Evolutionary conservation across 2,329 filamentous ascomycete species (phyloP), one percentile per base, ranked within the genome.

Genomic region (Periconia sp.): DNA sequence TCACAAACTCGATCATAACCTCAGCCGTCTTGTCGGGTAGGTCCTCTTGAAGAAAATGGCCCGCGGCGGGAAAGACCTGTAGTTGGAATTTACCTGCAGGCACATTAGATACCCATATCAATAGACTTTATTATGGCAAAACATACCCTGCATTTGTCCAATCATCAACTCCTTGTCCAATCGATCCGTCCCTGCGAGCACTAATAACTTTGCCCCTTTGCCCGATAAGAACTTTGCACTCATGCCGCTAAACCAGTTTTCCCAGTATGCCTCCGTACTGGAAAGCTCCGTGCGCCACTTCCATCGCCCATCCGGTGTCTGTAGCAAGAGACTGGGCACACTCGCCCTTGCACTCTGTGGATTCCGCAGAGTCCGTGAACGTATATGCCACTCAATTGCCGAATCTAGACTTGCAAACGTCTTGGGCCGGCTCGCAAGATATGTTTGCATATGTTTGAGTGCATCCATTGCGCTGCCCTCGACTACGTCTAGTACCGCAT

Each of bases 41-140:
- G 68, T 99, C 94, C 69, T 99, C 94, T 54, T 99, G 94, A 42
- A 99, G 84, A 63, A 99, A 99, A 69, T 99, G 94, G 0, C 94
- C 94, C 1, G 94, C 91, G 66, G 96, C 89, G 1, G 94, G 92
- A 59, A 97, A 88, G 5, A 99, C 92, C 57, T 96, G 89, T 32
- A 99, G 76, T 43, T 95, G 91, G 65, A 97, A 99, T 78, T 97
- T 97, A 4, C 92, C 77, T 87, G 84, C 11, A 33, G 13, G 10
- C 32, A 35, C 30, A 31, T 66, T 50, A 68, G 59, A 51, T 40
- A 41, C 17, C 25, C 23, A 46, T n/a, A 21, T 24, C n/a, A n/a
- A n/a, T n/a, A 22, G 11, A 39, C 21, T 34, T 34, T 33, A 25
- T 17, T 16, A 30, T 39, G 36, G n/a, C 26, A 33, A 30, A 44